Evolutionary conservation across 345 rosid species (phyloP).

Genomic region (Salix purpurea): DNA sequence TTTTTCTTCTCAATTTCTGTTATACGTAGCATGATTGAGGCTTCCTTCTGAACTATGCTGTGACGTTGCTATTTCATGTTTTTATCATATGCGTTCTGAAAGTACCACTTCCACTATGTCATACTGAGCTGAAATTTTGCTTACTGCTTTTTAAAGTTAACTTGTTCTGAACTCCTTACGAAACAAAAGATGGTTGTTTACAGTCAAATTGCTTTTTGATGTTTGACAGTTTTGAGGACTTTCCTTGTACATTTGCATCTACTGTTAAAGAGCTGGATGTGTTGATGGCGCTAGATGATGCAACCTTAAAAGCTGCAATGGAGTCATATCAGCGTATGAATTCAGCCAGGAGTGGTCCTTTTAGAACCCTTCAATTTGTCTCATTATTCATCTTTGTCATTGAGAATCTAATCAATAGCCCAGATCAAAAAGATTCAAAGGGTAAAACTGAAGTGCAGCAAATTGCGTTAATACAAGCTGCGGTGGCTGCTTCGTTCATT

Average conservation of each 20-base stretch:
- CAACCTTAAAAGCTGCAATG: slow-evolving; percentile 38
- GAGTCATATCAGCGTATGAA: slow-evolving; percentile 61
- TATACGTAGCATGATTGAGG: not conserved
- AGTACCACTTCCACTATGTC: not conserved
- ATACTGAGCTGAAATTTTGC: not conserved
- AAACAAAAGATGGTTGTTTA: not conserved
- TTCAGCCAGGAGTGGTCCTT: slow-evolving; percentile 62
- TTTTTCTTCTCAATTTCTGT: not conserved
- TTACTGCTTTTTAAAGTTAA: not conserved
- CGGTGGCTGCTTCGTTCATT: slow-evolving; percentile 44
- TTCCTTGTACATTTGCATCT: slow-evolving; percentile 59
- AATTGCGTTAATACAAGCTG: slow-evolving; percentile 30
- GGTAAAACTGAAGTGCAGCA: slow-evolving; percentile 23
- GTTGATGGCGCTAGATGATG: slow-evolving; percentile 49
- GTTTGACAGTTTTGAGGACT: slow-evolving; percentile 60
- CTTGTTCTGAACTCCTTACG: not conserved
- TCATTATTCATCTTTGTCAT: slow-evolving; percentile 58
- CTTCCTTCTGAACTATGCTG: not conserved
- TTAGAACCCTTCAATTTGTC: slow-evolving; percentile 62
- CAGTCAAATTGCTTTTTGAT: not conserved
- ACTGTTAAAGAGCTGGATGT: slow-evolving; percentile 54
- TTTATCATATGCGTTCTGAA: not conserved
- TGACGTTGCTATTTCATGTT: not conserved
- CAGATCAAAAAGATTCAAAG: slow-evolving; percentile 21
- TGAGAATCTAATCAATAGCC: slow-evolving; percentile 32